Evolutionary conservation across 768 basidiomycete genomes (phyloP), one percentile per base, ranked within the genome.

Genomic region (Serendipita vermifera): DNA sequence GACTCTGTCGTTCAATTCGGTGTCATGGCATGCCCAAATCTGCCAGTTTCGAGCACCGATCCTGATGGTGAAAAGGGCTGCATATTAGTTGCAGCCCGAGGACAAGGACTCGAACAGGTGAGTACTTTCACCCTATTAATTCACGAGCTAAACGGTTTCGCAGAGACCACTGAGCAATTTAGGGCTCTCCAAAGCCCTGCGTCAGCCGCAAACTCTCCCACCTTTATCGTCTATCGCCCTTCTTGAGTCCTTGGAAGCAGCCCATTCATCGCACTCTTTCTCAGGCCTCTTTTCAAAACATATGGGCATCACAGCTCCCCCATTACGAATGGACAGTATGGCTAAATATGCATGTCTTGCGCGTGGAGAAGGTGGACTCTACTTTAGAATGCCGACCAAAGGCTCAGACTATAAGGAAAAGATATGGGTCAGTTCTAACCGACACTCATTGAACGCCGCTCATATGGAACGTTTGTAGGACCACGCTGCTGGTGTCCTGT

Each of bases 301-400:
- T 3, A 72, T 97, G 24, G 76, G 76, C 1, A 76, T 96, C 55
- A 80, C 80, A 15, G 71, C 77, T 1, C 66, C 76, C 0, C 82
- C 87, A 6, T 73, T 81, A 14, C 75, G 89, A 17, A 96, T 98
- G 92, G 94, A 98, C 67, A 88, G 85, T 66, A 93, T 97, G 68
- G 91, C 92, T 1, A 99, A 98, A 70, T 98, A 98, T 62, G 80
- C 84, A 29, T 82, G 83, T 64, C 77, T 98, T 13, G 81, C 82
- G 3, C 73, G 93, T 38, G 91, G 93, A 0, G 86, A 94, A 56
- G 92, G 91, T 0, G 83, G 81, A 1, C 78, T 79, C 33, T 94
- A 91, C 65, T 70, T 90, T 38, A 75, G 87, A 5, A 82, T 89
- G 76, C 88, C 88, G 0, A 81, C 81, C 2, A 57, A 61, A 0